Evolutionary conservation across 352 stramenopile species (phyloP).

Genomic region (Phytophthora europaea): DNA sequence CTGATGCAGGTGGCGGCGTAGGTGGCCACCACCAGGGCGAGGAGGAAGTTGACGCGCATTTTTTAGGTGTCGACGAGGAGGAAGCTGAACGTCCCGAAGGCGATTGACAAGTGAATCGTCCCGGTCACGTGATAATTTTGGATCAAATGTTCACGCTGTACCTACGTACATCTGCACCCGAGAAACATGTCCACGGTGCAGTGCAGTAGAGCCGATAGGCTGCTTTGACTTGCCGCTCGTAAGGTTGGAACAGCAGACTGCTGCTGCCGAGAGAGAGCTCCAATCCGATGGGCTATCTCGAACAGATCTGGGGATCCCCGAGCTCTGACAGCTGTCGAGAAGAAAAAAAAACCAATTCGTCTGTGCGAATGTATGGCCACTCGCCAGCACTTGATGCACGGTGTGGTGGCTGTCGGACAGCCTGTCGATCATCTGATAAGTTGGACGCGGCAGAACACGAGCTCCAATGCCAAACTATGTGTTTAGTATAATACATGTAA

Average conservation of each 20-base stretch:
- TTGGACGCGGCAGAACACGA: no score
- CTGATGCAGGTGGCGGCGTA: conserved; percentile 8
- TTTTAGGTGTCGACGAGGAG: background rate
- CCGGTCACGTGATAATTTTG: background rate
- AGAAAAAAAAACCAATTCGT: background rate
- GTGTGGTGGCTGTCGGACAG: no score
- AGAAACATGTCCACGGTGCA: no score
- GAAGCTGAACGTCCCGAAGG: background rate
- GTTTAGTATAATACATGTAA: no score
- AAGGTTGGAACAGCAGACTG: background rate
- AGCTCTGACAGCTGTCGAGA: background rate
- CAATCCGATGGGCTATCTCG: background rate
- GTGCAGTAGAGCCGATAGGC: background rate
- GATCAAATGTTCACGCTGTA: background rate
- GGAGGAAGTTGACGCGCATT: conserved; percentile 7
- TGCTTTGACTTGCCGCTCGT: background rate
- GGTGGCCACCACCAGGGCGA: conserved; percentile 10
- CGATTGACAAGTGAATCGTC: background rate
- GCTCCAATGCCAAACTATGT: no score
- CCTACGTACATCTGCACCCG: no score
- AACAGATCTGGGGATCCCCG: background rate
- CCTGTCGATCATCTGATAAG: no score
- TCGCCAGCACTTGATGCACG: no score
- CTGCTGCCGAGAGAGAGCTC: no score
- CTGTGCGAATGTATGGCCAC: background rate